Evolutionary conservation across 352 stramenopile genomes (phyloP).

Genomic region (Phytopythium kandeliae): DNA sequence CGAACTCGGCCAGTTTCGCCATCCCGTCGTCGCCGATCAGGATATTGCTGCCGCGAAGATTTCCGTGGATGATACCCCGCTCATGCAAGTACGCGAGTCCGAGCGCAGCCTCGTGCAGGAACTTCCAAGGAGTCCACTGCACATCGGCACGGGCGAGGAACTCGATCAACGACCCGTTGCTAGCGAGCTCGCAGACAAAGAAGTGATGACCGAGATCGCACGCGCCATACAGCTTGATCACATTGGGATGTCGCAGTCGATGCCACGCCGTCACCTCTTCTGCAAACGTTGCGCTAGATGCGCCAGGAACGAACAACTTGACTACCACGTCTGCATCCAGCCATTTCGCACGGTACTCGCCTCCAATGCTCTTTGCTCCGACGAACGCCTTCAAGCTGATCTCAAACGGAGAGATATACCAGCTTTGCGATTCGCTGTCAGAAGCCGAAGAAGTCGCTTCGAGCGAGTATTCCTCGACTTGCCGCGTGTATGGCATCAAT

Average conservation of each 20-base stretch:
- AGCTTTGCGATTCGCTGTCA: neutral
- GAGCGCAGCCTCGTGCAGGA: conserved; percentile 6
- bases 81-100: conserved; percentile 11
- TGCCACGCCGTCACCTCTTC: conserved; percentile 14
- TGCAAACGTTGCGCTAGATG: neutral
- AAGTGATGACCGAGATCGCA: conserved; percentile 3
- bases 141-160: neutral
- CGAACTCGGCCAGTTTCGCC: conserved; percentile 7
- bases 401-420: conserved; percentile 6
- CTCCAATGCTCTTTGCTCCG: neutral
- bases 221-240: conserved; percentile 8
- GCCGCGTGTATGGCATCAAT: neutral
- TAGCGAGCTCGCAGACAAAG: conserved; percentile 7
- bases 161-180: conserved; percentile 4
- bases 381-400: neutral
- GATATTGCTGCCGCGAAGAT: conserved; percentile 10
- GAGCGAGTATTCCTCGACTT: neutral
- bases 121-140: conserved; percentile 4
- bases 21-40: conserved; percentile 1
- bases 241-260: conserved; percentile 7
- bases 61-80: conserved; percentile 5
- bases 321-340: conserved; percentile 10
- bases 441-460: neutral
- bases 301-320: conserved; percentile 8
- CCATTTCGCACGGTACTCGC: conserved; percentile 9